Base-by-base conservation (phyloP, 2,329 filamentous ascomycete genomes). In the Neurospora sp. region DNA sequence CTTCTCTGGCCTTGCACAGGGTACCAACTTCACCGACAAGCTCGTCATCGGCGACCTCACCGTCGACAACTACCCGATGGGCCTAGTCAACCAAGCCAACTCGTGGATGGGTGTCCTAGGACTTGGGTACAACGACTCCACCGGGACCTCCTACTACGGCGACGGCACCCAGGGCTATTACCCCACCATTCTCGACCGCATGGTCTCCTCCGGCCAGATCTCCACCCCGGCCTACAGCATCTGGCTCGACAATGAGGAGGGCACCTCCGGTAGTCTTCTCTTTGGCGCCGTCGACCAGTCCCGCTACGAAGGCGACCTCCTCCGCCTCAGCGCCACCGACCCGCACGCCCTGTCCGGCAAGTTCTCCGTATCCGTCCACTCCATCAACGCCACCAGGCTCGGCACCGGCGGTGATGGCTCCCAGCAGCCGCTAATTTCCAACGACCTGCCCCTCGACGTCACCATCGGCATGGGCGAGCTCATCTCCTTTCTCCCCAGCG, bases 201-300 rank as follows among this genome's bases (percentile, higher is more conserved):
- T 79, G 41, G 71, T 77, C 17, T 71, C 71, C 10, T 68, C 71
- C 3, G 76, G 76, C 23, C 73, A 76, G 39, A 77, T 78, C 70
- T 73, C 74, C 57, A 75, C 73, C 17, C 74, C 73, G 15, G 75
- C 77, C 17, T 79, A 77, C 71, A 78, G 77, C 70, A 75, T 79
- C 70, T 79, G 77, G 77, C 73, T 79, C 15, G 75, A 79, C 70
- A 71, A 75, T 57, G 69, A 73, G 17, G 68, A 75, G 8, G 78
- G 73, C 8, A 68, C 66, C 8, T 75, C 77, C 1, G 77, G 78
- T 10, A 73, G 72, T 23, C 67, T 79, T n/a, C 72, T 79, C 28
- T 76, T 79, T 19, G 78, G 78, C 23, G 78, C 77, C 65, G 68
- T 79, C 70, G 78, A 79, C 72, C 72, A 70, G 66, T 74, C 77